These are phyloP conservation scores for Prunus campanulata DNA, from an alignment of 306 rosid species.

Conservation along the genomic window DNA sequence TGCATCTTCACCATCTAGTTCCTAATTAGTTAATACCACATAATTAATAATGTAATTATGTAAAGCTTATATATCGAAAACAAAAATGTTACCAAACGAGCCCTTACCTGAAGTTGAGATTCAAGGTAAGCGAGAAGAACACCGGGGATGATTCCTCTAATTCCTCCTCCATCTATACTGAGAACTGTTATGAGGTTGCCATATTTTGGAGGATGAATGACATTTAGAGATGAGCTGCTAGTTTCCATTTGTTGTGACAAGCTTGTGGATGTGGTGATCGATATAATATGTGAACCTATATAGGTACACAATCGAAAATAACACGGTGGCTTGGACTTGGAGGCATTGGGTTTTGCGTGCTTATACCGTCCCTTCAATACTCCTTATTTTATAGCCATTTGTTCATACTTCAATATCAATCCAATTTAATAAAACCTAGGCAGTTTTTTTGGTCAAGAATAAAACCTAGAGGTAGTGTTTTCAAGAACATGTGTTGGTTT, in stretches of 20 bases:
- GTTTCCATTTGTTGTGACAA: not conserved
- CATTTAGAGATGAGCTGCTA: not conserved
- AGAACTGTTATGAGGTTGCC: constrained; percentile 28
- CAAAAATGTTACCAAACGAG: not conserved
- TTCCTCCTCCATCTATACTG: constrained; percentile 39
- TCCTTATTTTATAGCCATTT: no score
- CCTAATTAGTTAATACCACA: constrained; percentile 1
- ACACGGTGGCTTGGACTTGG: no score
- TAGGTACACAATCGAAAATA: no score
- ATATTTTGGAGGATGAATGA: constrained; percentile 7
- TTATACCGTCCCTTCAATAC: no score
- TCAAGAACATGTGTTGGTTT: no score
- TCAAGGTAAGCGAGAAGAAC: constrained; percentile 26
- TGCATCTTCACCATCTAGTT: constrained; percentile 27
- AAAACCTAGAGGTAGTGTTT: no score
- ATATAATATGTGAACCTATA: no score
- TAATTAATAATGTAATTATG: not conserved
- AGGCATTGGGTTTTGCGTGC: no score
- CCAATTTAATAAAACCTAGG: no score
- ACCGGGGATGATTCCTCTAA: constrained; percentile 36
- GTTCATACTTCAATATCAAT: no score
- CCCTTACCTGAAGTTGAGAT: constrained; percentile 28
- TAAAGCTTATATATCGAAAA: not conserved
- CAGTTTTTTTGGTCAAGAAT: no score
- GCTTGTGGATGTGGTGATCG: not conserved